phyloP scores from a whole-genome alignment of 2,329 filamentous ascomycete genomes.

The Fusarium piperis region DNA sequence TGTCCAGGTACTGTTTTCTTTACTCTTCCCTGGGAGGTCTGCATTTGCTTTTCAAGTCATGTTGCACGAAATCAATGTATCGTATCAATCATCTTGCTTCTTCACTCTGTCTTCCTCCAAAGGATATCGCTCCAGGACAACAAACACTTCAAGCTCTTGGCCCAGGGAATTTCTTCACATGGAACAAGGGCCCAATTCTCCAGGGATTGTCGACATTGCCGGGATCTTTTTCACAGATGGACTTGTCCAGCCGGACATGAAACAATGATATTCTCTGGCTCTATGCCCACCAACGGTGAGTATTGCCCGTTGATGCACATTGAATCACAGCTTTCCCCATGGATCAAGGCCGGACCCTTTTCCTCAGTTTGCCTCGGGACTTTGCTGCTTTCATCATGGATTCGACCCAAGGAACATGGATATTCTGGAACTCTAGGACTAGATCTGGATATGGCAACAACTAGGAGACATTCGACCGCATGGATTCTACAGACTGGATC shows the following conservation, averaged over 20 bases:
- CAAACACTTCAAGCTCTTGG: slow-evolving; percentile 7
- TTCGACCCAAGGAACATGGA: slow-evolving; percentile 29
- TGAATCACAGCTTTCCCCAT: slow-evolving; percentile 29
- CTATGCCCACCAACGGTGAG: slow-evolving; percentile 46
- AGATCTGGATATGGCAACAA: slow-evolving; percentile 18
- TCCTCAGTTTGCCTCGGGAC: slow-evolving; percentile 26
- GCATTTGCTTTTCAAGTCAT: slow-evolving; percentile 48
- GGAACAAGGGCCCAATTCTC: slow-evolving; percentile 11
- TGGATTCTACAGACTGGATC: slow-evolving; percentile 7
- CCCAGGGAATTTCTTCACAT: slow-evolving; percentile 15
- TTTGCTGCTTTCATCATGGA: slow-evolving; percentile 23
- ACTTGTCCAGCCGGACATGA: slow-evolving; percentile 47
- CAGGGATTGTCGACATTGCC: slow-evolving; percentile 22
- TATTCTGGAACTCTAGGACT: neutral
- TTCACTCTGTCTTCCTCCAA: slow-evolving; percentile 34
- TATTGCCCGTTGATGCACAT: slow-evolving; percentile 48
- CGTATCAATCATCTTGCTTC: slow-evolving; percentile 41
- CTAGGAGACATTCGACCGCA: slow-evolving; percentile 16
- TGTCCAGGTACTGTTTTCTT: slow-evolving; percentile 70
- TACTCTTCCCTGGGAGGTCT: slow-evolving; percentile 55
- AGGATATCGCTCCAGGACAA: slow-evolving; percentile 34
- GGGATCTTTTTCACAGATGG: slow-evolving; percentile 30
- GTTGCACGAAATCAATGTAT: slow-evolving; percentile 45
- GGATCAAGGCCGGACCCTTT: slow-evolving; percentile 39
- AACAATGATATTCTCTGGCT: slow-evolving; percentile 42